Percentiles rank a stretch among this genome's conserved stretches.
Conservation (phyloP, 768 basidiomycete species). For the Leccinum broughii region DNA sequence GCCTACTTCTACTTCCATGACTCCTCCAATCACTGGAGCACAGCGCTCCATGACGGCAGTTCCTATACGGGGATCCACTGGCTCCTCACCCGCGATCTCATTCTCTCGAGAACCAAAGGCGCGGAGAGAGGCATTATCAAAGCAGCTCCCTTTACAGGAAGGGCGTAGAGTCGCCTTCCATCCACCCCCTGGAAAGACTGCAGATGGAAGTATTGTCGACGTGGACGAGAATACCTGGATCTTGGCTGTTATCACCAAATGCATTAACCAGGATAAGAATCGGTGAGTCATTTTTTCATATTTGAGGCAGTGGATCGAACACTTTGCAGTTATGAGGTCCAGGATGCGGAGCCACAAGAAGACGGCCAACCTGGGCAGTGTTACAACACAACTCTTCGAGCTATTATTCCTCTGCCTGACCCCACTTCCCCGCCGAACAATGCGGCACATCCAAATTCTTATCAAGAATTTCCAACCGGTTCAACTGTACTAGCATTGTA, state of each 20-base stretch:
- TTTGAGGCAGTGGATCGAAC: neutral
- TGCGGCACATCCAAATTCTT: conserved; percentile 65
- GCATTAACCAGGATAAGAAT: conserved; percentile 71
- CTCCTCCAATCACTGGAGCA: conserved; percentile 25
- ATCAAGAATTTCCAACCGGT: conserved; percentile 70
- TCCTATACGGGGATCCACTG: conserved; percentile 54
- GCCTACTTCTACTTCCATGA: conserved; percentile 48
- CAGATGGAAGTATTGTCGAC: conserved; percentile 50
- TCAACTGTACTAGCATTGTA: conserved; percentile 85
- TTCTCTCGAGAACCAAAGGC: conserved; percentile 68
- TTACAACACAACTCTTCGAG: conserved; percentile 68
- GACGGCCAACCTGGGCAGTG: conserved; percentile 70
- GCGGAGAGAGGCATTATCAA: conserved; percentile 59
- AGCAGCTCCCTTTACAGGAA: conserved; percentile 67
- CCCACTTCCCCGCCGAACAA: conserved; percentile 55
- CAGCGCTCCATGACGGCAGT: conserved; percentile 17
- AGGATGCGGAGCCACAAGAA: conserved; percentile 82
- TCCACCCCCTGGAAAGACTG: conserved; percentile 57
- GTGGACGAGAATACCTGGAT: conserved; percentile 66
- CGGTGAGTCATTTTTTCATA: conserved; percentile 39
- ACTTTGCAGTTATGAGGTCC: conserved; percentile 71
- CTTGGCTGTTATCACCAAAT: conserved; percentile 70
- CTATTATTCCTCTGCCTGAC: conserved; percentile 82
- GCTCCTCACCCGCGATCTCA: conserved; percentile 48
- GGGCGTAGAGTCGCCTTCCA: conserved; percentile 84